Conservation (phyloP, 106 monocot genomes). For the Xerophyta viscosa region DNA sequence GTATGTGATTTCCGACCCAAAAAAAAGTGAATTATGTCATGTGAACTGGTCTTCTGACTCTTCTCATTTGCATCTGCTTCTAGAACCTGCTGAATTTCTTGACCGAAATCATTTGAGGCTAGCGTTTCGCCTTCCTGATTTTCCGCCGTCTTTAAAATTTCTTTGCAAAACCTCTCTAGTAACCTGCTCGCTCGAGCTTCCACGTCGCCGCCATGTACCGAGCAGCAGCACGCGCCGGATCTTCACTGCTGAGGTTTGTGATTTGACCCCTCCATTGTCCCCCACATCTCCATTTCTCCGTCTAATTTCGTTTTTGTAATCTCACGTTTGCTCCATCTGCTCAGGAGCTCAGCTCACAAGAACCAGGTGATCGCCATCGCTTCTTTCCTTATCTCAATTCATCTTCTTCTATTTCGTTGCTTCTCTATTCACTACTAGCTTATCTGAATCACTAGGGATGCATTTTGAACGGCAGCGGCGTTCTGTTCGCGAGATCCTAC, state of each 20-base stretch:
- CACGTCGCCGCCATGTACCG: slow-evolving; percentile 18
- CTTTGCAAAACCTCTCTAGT: too few species aligned
- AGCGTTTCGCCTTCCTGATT: too few species aligned
- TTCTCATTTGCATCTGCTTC: too few species aligned
- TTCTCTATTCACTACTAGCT: not conserved
- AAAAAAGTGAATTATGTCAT: too few species aligned
- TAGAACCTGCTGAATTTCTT: too few species aligned
- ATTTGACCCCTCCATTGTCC: not conserved
- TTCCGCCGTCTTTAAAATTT: too few species aligned
- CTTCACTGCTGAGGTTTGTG: slow-evolving; percentile 12
- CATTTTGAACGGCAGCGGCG: too few species aligned
- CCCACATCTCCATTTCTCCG: not conserved
- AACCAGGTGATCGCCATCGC: slow-evolving; percentile 1
- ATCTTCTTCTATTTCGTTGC: not conserved
- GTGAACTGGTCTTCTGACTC: too few species aligned
- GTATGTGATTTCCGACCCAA: too few species aligned
- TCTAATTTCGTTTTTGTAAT: not conserved
- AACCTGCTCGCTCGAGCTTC: not conserved
- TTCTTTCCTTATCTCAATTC: too few species aligned
- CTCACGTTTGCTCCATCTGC: not conserved
- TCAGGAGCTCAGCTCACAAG: slow-evolving; percentile 13
- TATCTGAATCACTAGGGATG: not conserved
- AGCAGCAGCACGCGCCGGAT: slow-evolving; percentile 7
- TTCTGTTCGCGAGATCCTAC: slow-evolving; percentile 21
- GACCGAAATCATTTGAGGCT: too few species aligned